These are phyloP conservation scores for Bathelium albidoporum DNA, from an alignment of 495 filamentous ascomycete species.

Conservation along the genomic window DNA sequence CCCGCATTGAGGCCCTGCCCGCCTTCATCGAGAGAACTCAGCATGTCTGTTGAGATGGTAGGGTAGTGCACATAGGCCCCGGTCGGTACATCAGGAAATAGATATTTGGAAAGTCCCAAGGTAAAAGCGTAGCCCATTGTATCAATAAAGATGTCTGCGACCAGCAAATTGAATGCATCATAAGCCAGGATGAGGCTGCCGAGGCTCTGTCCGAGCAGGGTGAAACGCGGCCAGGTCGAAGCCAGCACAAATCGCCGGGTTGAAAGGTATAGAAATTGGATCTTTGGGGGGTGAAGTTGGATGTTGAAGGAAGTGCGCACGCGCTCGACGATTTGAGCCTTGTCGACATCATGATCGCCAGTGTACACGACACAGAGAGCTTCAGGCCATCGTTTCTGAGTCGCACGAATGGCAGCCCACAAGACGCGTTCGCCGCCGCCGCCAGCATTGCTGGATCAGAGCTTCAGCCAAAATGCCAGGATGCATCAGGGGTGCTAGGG, in stretches of 20 bases:
- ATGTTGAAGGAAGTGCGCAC: conserved; percentile 91
- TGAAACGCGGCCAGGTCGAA: conserved; percentile 83
- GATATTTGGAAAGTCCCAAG: conserved; percentile 65
- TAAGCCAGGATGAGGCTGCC: conserved; percentile 78
- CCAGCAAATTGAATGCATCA: conserved; percentile 85
- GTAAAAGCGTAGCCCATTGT: conserved; percentile 98
- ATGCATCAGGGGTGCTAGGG: background rate
- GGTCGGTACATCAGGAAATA: conserved; percentile 75
- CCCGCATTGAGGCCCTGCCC: conserved; percentile 75
- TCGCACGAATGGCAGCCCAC: conserved; percentile 90
- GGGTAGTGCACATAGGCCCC: conserved; percentile 96
- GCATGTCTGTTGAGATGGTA: conserved; percentile 97
- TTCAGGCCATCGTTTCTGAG: conserved; percentile 78
- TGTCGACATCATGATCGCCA: conserved; percentile 79
- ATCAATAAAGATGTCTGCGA: conserved; percentile 90
- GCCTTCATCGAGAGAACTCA: conserved; percentile 61
- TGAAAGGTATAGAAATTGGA: conserved; percentile 81
- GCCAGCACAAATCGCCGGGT: conserved; percentile 76
- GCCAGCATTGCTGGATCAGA: conserved; percentile 65
- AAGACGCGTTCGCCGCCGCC: conserved; percentile 93
- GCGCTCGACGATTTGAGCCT: conserved; percentile 62
- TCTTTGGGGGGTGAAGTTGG: conserved; percentile 66
- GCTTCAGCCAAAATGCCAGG: background rate
- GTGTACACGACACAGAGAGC: conserved; percentile 89
- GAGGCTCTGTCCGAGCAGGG: conserved; percentile 83